Base-by-base conservation (phyloP, 2,329 filamentous ascomycete genomes). In the Colletotrichum sp. region DNA sequence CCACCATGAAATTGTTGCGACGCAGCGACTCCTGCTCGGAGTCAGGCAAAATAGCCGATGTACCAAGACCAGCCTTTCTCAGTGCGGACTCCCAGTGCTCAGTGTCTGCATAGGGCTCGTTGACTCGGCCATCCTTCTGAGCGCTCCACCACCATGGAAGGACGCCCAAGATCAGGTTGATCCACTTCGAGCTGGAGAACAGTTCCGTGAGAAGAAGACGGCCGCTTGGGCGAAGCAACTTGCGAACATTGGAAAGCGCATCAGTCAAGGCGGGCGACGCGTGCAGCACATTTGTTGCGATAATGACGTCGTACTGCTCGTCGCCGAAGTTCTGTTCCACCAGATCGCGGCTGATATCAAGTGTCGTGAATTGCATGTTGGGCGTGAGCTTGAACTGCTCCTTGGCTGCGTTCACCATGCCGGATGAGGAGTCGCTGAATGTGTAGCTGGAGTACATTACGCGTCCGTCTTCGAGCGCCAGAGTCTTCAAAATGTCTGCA, bases 231-330 rank as follows among this genome's bases (percentile, higher is more conserved):
- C 21, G 21, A 9, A 74, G 65, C 16, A 74, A 59, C 28, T 30
- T 28, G 9, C 66, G 66, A 6, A 69, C 30, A 16, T 74, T 74
- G 21, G 57, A 21, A 16, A 74, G 66, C 57, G 26, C 28, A 9
- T 30, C 34, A 18, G 13, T 10, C 10, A 74, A 10, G 15, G 13
- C 28, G 13, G 32, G 10, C 1, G 85, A 87, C 2, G 85, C 84
- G 70, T 87, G 84, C 0, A 89, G 76, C 2, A 85, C 83, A 32
- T 82, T 80, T 3, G 82, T 81, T 2, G 84, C 85, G 21, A 87
- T 76, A 12, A 88, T 71, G 7, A 88, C 8, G 60, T 88, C 86
- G 74, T 83, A 87, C 16, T 26, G 15, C 39, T 57, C 65, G 39
- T 55, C 26, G n/a, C 18, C 59, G n/a, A 63, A 63, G 7, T 21